Evolutionary conservation across 2,329 filamentous ascomycete species (phyloP), one percentile per base, ranked within the genome.

Genomic region (Xylaria multiplex): DNA sequence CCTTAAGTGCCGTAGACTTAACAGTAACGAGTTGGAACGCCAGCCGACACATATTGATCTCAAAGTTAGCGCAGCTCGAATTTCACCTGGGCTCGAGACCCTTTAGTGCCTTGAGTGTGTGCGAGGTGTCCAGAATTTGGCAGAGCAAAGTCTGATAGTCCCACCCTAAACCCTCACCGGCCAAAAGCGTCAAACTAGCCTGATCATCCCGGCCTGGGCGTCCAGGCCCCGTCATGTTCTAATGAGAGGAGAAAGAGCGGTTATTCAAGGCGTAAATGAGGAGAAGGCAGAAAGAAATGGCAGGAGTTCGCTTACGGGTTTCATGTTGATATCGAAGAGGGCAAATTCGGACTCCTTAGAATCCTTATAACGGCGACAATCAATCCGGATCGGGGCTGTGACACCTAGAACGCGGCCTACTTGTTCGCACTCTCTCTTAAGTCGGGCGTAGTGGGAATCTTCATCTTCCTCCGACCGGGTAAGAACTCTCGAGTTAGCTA

Each of bases 401-500:
- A 22, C 19, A 6, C 37, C 22, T 16, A 48, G 14, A n/a, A 48
- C n/a, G 22, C 48, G 24, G 16, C 42, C 54, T 3, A 57, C 42
- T 3, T 6, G 7, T 14, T 57, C 42, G 9, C 54, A 57, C 35
- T 57, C 42, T 6, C 54, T 2, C 22, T 57, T 24, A 35, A 57
- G 19, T 24, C 22, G 54, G 35, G 54, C 54, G 22, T 57, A 57
- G 16, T 46, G 42, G 9, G 42, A 42, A 14, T 48, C 54, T 16
- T 35, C 32, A 24, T 24, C 9, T 7, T 27, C 27, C 22, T 57
- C 54, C 2, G 19, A 40, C 16, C 16, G 42, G 0, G 67, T 52
- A 2, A 83, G 73, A 0, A 79, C 78, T 30, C 77, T 73, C 0
- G 84, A 86, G 61, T 86, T 86, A 2, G 75, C 67, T 0, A 78